phyloP scores from a whole-genome alignment of 495 filamentous ascomycete species.

The Aspergillus ellipticus region DNA sequence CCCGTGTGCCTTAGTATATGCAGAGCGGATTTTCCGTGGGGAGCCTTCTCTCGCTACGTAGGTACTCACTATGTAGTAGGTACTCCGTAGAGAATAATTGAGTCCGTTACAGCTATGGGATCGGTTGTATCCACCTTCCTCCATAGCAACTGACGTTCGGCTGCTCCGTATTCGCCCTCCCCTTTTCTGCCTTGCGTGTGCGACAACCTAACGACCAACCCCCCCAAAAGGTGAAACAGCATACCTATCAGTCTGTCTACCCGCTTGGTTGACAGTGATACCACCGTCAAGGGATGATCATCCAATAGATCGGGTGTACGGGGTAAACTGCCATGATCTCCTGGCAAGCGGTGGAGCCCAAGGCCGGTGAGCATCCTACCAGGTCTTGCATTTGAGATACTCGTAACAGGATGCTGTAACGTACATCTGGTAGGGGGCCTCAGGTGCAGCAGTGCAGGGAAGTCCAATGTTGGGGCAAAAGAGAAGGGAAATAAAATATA shows the following conservation, averaged over 20 bases:
- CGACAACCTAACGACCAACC: neutral
- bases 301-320: slow-evolving; percentile 16
- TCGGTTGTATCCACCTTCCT: slow-evolving; percentile 3
- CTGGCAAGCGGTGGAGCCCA: neutral
- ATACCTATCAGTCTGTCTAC: slow-evolving; percentile 2
- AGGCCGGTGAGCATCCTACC: neutral
- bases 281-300: slow-evolving; percentile 12
- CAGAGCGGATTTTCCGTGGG: slow-evolving; percentile 17
- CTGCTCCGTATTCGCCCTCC: neutral
- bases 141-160: slow-evolving; percentile 1
- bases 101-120: slow-evolving; percentile 9
- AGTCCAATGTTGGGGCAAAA: neutral
- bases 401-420: neutral
- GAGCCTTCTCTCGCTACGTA: slow-evolving; percentile 2
- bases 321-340: slow-evolving; percentile 2
- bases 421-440: neutral
- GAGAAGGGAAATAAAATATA: too few species aligned
- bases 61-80: too few species aligned
- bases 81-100: neutral
- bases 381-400: neutral
- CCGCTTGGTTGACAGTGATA: slow-evolving; percentile 18
- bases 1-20: slow-evolving; percentile 1
- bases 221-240: slow-evolving; percentile 12
- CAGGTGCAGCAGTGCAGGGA: neutral
- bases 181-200: slow-evolving; percentile 2